Evolutionary conservation across 768 basidiomycete species (phyloP).

Genomic region (Mycena rosella): DNA sequence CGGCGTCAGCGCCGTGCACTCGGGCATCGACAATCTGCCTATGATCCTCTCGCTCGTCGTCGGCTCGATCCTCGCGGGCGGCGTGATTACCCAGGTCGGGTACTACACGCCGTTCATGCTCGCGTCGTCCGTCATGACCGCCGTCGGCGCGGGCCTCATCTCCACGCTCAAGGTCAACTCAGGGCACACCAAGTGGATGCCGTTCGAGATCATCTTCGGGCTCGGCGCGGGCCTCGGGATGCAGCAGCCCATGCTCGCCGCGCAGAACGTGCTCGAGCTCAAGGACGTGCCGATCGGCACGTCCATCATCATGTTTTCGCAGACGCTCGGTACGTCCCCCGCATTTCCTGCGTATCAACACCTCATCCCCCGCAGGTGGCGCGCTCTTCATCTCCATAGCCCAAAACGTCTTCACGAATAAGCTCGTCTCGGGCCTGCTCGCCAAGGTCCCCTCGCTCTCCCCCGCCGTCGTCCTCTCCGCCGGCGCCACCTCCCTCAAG

Average conservation of each 20-base stretch:
- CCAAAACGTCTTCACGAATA: conserved; percentile 34
- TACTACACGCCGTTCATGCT: conserved; percentile 49
- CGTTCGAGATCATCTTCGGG: conserved; percentile 41
- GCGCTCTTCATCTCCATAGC: conserved; percentile 37
- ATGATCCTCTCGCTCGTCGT: conserved; percentile 54
- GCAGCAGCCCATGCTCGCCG: conserved; percentile 37
- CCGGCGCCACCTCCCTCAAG: conserved; percentile 13
- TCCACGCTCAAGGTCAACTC: conserved; percentile 44
- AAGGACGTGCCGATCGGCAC: conserved; percentile 32
- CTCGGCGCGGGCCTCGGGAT: conserved; percentile 45
- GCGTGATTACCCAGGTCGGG: conserved; percentile 46
- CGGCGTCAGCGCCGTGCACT: conserved; percentile 48
- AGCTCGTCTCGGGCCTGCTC: conserved; percentile 1
- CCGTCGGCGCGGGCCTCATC: conserved; percentile 52
- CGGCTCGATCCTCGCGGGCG: conserved; percentile 53
- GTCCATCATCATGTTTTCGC: conserved; percentile 36
- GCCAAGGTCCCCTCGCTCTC: not conserved
- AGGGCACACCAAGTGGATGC: conserved; percentile 34
- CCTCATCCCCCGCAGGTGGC: conserved; percentile 5
- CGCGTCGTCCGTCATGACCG: conserved; percentile 46
- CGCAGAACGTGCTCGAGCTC: conserved; percentile 29
- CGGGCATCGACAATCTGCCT: conserved; percentile 50
- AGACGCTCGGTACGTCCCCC: conserved; percentile 22
- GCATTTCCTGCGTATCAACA: not conserved
- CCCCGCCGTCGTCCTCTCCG: conserved; percentile 2